A percentile compares a stretch with the other conserved stretches of the same genome.
Conservation (phyloP, 1,139 yeast genomes). For the Yamadazyma siamensis region DNA sequence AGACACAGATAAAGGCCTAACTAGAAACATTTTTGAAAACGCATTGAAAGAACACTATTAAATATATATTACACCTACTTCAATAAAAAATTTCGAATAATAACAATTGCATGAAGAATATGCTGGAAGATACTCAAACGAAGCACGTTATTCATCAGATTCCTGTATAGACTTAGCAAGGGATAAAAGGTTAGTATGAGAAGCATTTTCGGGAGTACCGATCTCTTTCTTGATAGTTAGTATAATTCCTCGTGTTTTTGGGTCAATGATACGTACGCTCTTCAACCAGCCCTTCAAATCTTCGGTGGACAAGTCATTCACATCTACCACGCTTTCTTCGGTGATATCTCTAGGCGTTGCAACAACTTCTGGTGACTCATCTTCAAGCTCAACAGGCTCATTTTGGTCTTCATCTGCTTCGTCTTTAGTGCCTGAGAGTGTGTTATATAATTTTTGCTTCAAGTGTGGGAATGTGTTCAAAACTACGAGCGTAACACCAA, state of each 20-base stretch:
- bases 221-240: conserved; percentile 45
- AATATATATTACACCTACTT: conserved; percentile 1
- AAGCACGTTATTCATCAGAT: conserved; percentile 19
- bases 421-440: conserved; percentile 19
- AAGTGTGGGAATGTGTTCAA: conserved; percentile 55
- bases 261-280: conserved; percentile 23
- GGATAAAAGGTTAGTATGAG: conserved; percentile 47
- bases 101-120: conserved; percentile 6
- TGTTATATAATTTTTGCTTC: conserved; percentile 23
- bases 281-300: conserved; percentile 36
- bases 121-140: conserved; percentile 22
- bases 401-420: conserved; percentile 17
- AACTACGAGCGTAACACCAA: conserved; percentile 44
- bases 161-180: conserved; percentile 44
- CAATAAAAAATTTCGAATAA: conserved; percentile 5
- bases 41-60: conserved; percentile 26
- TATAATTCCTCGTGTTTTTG: conserved; percentile 14
- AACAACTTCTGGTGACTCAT: conserved; percentile 6
- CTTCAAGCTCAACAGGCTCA: conserved; percentile 22
- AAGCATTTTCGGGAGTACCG: conserved; percentile 45
- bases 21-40: conserved; percentile 41
- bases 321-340: conserved; percentile 22
- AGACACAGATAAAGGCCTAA: conserved; percentile 47
- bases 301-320: conserved; percentile 37
- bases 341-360: conserved; percentile 8